Evolutionary conservation across 2,329 filamentous ascomycete species (phyloP), one percentile per base, ranked within the genome.

Genomic region (Bisporella sp.): DNA sequence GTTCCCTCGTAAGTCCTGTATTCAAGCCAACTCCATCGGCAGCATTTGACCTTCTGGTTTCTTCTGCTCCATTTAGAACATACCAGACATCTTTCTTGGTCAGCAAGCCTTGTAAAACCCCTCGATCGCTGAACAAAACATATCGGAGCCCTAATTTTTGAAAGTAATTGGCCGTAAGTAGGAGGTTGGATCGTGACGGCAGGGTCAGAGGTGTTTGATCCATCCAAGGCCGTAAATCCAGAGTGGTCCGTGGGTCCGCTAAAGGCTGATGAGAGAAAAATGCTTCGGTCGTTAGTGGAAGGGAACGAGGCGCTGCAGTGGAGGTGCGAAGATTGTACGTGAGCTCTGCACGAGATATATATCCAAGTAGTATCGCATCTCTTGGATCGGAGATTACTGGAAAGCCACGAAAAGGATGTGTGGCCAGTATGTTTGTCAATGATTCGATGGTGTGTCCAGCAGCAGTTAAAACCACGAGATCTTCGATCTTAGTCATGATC

Each of bases 31-130:
- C 50, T 59, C 57, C 72, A 54, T 74, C 68, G 6, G 53, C 49
- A 8, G 51, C 54, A 49, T 61, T 56, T 12, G 59, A 57, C 51
- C 73, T 70, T 30, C 76, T 71, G 49, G 78, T 78, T 65, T 84
- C 80, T 56, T 85, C 84, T 7, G 81, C 82, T 41, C 85, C 88
- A 64, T 96, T 89, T 43, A 97, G 74, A 39, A 97, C 83, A 67
- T 89, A 91, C 88, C 91, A 97, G 33, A 95, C 84, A 69, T 99
- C 93, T 73, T 99, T 99, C 74, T 97, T 97, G 21, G 93, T 99
- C 59, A 97, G 72, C 45, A 99, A 68, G 0, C 93, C 93, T 66
- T 89, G 84, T 39, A 99, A 71, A 46, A 81, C 79, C 21, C 93
- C 93, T 45, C 84, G 79, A 57, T 96, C 88, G 39, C 81, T 82